These are phyloP conservation scores for Boletus smithii DNA, from an alignment of 1,284 basidiomycete species.

Conservation along the genomic window DNA sequence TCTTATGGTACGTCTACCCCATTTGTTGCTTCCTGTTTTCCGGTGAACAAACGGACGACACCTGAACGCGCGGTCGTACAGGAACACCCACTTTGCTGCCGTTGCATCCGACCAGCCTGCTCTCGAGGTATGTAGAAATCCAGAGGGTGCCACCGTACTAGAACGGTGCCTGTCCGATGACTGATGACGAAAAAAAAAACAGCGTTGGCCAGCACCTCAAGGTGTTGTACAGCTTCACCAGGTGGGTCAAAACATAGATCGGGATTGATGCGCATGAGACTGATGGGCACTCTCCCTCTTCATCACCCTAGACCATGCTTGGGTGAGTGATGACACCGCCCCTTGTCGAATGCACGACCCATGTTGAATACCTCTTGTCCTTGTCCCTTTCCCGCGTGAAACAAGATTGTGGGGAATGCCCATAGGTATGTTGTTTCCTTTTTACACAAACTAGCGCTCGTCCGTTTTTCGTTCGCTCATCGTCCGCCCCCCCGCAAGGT, in stretches of 20 bases:
- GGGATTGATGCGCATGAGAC: not conserved
- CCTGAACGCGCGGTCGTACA: slow-evolving; percentile 25
- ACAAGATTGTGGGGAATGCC: slow-evolving; percentile 68
- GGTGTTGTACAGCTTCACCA: slow-evolving; percentile 53
- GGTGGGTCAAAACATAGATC: slow-evolving; percentile 31
- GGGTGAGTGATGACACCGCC: slow-evolving; percentile 40
- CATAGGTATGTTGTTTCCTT: slow-evolving; percentile 42
- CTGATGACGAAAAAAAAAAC: slow-evolving; percentile 22
- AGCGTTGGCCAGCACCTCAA: slow-evolving; percentile 53
- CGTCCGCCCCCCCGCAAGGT: slow-evolving; percentile 34
- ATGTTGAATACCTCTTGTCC: too few relatives aligned
- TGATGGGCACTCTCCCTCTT: slow-evolving; percentile 1
- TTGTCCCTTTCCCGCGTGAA: not conserved
- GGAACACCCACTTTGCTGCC: slow-evolving; percentile 77
- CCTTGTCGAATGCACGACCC: too few relatives aligned
- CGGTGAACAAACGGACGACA: not conserved
- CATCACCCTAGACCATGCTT: slow-evolving; percentile 48
- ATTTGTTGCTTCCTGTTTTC: not conserved
- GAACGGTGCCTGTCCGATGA: too few relatives aligned
- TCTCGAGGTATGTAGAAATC: slow-evolving; percentile 48
- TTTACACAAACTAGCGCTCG: too few relatives aligned
- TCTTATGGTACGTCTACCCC: slow-evolving; percentile 51
- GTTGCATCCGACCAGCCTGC: slow-evolving; percentile 65
- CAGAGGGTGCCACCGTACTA: not conserved
- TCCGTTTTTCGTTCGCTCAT: too few relatives aligned